phyloP scores from a whole-genome alignment of 345 rosid genomes.

The Stellera chamaejasme region DNA sequence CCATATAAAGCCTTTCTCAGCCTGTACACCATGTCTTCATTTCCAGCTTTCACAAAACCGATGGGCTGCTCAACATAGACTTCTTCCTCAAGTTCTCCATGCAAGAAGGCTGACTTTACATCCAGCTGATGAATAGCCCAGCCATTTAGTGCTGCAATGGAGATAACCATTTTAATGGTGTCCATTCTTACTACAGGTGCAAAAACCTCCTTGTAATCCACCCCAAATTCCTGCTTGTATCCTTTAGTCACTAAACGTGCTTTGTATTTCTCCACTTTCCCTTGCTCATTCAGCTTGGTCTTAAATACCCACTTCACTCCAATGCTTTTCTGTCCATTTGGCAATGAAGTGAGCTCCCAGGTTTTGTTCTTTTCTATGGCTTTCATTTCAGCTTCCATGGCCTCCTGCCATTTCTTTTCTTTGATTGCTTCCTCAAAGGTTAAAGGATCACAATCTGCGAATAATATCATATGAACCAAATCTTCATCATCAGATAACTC shows the following conservation, averaged over 20 bases:
- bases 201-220: background rate
- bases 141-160: background rate
- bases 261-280: background rate
- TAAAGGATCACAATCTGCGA: too few species aligned
- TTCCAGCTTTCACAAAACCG: background rate
- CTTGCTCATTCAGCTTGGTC: constrained; percentile 2
- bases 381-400: background rate
- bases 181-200: too few species aligned
- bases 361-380: too few species aligned
- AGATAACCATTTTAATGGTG: too few species aligned
- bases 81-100: background rate
- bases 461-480: too few species aligned
- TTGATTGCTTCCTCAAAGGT: too few species aligned
- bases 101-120: constrained; percentile 1
- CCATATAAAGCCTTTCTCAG: constrained; percentile 1
- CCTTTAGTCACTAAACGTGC: too few species aligned
- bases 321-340: background rate
- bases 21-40: constrained; percentile 2
- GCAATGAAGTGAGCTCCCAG: too few species aligned
- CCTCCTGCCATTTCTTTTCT: background rate
- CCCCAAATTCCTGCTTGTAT: background rate
- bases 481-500: background rate
- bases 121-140: constrained; percentile 1
- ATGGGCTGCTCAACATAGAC: background rate
- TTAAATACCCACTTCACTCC: constrained; percentile 3